Conservation (phyloP, 1,139 yeast genomes). For the Meyerozyma carpophila region DNA sequence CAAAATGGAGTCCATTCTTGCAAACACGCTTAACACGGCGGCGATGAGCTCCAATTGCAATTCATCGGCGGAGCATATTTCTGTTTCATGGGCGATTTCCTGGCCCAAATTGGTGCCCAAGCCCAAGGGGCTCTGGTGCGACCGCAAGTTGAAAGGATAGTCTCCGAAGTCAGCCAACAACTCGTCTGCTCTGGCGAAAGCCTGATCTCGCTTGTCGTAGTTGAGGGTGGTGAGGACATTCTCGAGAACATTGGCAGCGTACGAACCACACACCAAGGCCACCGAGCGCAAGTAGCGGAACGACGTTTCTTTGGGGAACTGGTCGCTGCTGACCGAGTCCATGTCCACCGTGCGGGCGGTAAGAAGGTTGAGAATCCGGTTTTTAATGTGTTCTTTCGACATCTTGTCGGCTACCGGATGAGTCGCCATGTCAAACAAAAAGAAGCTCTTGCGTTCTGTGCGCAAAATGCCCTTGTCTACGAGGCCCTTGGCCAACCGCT, state of each 20-base stretch:
- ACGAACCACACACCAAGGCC: slow-evolving; percentile 81
- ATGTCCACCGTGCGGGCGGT: slow-evolving; percentile 63
- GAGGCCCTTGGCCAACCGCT: slow-evolving; percentile 90
- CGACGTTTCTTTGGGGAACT: slow-evolving; percentile 65
- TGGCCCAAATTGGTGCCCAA: slow-evolving; percentile 71
- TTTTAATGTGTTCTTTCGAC: slow-evolving; percentile 74
- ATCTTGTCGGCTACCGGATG: slow-evolving; percentile 89
- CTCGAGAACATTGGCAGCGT: slow-evolving; percentile 94
- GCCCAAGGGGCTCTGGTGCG: slow-evolving; percentile 55
- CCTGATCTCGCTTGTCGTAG: slow-evolving; percentile 89
- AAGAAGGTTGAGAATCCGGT: slow-evolving; percentile 65
- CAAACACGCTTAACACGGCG: slow-evolving; percentile 66
- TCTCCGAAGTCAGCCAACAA: slow-evolving; percentile 76
- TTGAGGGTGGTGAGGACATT: slow-evolving; percentile 75
- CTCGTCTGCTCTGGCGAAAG: slow-evolving; percentile 91
- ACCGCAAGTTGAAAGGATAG: slow-evolving; percentile 67
- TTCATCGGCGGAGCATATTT: slow-evolving; percentile 48
- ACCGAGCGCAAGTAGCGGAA: slow-evolving; percentile 73
- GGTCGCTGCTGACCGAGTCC: slow-evolving; percentile 44
- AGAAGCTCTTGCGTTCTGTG: slow-evolving; percentile 91
- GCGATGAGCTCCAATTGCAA: slow-evolving; percentile 85
- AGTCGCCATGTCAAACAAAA: slow-evolving; percentile 96
- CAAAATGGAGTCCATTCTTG: slow-evolving; percentile 53
- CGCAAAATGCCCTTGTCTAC: slow-evolving; percentile 97
- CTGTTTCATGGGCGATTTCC: slow-evolving; percentile 66